Conservation (phyloP, 345 rosid genomes). For the Moringa oleifera region DNA sequence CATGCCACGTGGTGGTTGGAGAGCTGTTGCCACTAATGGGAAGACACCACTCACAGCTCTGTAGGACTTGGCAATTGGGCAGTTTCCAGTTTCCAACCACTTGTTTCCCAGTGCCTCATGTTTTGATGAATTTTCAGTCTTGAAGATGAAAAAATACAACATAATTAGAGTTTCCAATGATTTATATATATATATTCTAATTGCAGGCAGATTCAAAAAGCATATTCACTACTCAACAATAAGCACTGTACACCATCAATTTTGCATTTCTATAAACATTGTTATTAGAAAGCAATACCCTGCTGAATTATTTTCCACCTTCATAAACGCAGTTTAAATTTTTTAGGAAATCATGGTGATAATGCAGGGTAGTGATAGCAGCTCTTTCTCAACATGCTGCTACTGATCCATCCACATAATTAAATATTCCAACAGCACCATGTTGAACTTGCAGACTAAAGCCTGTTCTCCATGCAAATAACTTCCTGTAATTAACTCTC, state of each 20-base stretch:
- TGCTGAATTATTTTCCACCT: no score
- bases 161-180: not conserved
- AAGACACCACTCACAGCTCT: constrained; percentile 69
- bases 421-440: no score
- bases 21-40: constrained; percentile 61
- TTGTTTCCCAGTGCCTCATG: constrained; percentile 73
- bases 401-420: not conserved
- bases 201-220: not conserved
- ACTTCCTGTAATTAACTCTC: not conserved
- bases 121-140: constrained; percentile 49
- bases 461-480: not conserved
- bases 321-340: not conserved
- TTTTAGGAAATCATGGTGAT: no score
- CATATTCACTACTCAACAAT: not conserved
- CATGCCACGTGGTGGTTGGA: constrained; percentile 59
- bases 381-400: not conserved
- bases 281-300: not conserved
- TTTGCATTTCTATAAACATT: no score
- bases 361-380: not conserved
- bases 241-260: no score
- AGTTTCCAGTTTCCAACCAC: constrained; percentile 75
- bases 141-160: constrained; percentile 15
- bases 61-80: constrained; percentile 86
- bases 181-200: not conserved
- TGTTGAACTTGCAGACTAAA: not conserved